These are phyloP conservation scores for Larix kaempferi DNA, from an alignment of 75 land plant genomes.

Conservation along the genomic window DNA sequence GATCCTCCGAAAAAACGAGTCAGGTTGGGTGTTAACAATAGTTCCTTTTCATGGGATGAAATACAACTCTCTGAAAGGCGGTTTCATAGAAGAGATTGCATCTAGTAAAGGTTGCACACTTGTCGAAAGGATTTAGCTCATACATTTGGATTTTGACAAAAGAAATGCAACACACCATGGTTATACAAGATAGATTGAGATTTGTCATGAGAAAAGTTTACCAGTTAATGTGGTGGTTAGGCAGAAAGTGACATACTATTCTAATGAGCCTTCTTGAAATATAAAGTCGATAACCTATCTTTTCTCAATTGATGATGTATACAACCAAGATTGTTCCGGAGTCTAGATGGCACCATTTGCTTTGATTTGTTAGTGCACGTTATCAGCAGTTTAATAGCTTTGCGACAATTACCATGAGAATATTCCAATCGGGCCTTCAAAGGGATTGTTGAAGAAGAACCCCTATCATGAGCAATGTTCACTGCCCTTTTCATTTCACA, in stretches of 20 bases:
- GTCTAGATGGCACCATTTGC: conserved; percentile 39
- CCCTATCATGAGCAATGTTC: too few species aligned
- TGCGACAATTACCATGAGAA: conserved; percentile 86
- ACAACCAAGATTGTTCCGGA: conserved; percentile 89
- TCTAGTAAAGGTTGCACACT: conserved; percentile 58
- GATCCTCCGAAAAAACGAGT: conserved; percentile 16
- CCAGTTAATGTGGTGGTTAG: conserved; percentile 52
- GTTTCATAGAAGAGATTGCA: conserved; percentile 75
- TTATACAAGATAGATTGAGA: conserved; percentile 76
- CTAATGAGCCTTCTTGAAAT: conserved; percentile 65
- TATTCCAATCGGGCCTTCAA: conserved; percentile 77
- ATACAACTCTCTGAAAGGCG: conserved; percentile 90
- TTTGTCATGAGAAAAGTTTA: conserved; percentile 73
- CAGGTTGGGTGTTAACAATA: conserved; percentile 21
- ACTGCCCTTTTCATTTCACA: conserved; percentile 86
- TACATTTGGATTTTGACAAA: conserved; percentile 73
- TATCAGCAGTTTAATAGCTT: conserved; percentile 79
- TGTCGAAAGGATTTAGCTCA: conserved; percentile 79
- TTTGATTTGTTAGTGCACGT: conserved; percentile 66
- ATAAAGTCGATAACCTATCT: conserved; percentile 51
- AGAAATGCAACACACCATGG: conserved; percentile 74
- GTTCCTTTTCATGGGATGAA: conserved; percentile 78
- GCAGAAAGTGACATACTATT: conserved; percentile 27
- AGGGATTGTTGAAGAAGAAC: too few species aligned
- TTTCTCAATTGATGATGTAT: conserved; percentile 67